Conservation (phyloP, 2,329 filamentous ascomycete species). For the Alternaria arborescens region DNA sequence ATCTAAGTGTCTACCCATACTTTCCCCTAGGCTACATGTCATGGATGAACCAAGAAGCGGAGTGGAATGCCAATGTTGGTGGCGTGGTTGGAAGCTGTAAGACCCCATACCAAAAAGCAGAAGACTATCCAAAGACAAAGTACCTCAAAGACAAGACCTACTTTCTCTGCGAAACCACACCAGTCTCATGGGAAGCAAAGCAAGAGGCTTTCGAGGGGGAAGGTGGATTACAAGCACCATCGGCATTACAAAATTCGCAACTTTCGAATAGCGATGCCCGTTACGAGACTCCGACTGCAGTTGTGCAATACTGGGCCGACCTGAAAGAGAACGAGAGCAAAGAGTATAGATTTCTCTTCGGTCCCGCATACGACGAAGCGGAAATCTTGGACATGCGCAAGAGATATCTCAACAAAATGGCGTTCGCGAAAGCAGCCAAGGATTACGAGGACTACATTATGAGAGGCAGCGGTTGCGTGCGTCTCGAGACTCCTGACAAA, state of each 20-base stretch:
- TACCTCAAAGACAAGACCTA: conserved; percentile 66
- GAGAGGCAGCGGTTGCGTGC: conserved; percentile 60
- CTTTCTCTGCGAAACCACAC: conserved; percentile 62
- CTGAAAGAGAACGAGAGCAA: conserved; percentile 53
- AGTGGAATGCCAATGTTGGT: conserved; percentile 59
- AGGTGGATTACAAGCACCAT: conserved; percentile 63
- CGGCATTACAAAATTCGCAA: conserved; percentile 51
- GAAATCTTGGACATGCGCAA: conserved; percentile 58
- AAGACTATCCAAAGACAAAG: conserved; percentile 67
- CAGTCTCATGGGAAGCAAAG: conserved; percentile 62
- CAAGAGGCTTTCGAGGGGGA: conserved; percentile 65
- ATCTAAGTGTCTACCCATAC: conserved; percentile 64
- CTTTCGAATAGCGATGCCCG: conserved; percentile 60
- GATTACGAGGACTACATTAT: conserved; percentile 63
- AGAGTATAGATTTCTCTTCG: conserved; percentile 65
- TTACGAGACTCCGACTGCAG: conserved; percentile 64
- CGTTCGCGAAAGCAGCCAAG: conserved; percentile 56
- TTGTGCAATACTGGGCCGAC: conserved; percentile 61
- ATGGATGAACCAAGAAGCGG: conserved; percentile 68
- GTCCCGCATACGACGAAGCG: conserved; percentile 62
- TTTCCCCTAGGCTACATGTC: conserved; percentile 69
- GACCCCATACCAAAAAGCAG: conserved; percentile 66
- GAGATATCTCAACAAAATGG: conserved; percentile 61
- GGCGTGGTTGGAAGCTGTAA: conserved; percentile 63
- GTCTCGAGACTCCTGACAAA: conserved; percentile 64